Evolutionary conservation across 768 basidiomycete genomes (phyloP).

Genomic region (Holtermannia corniformis): DNA sequence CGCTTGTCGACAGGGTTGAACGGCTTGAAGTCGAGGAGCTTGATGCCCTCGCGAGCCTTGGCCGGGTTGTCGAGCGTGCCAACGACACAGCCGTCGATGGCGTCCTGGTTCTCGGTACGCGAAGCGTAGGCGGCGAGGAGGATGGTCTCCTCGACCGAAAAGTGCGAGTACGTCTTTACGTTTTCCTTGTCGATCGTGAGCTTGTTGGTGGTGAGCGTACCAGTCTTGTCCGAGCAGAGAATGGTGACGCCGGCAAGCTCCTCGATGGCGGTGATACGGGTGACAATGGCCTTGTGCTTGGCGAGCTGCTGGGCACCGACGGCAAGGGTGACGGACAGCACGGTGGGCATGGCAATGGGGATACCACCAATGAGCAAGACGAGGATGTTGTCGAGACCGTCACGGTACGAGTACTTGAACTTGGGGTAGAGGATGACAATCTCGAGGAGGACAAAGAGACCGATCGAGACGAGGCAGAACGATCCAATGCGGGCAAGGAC

Average conservation of each 20-base stretch:
- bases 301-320: constrained; percentile 98
- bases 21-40: constrained; percentile 95
- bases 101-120: constrained; percentile 98
- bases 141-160: constrained; percentile 81
- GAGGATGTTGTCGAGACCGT: constrained; percentile 92
- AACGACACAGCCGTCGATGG: constrained; percentile 84
- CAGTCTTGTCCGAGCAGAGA: constrained; percentile 97
- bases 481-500: constrained; percentile 96
- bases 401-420: constrained; percentile 82
- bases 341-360: constrained; percentile 99
- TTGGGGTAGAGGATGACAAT: constrained; percentile 88
- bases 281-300: constrained; percentile 99
- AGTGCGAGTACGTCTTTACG: constrained; percentile 80
- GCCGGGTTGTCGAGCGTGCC: constrained; percentile 60
- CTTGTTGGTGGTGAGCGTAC: constrained; percentile 98
- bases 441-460: constrained; percentile 88
- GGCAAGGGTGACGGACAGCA: constrained; percentile 93
- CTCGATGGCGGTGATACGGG: constrained; percentile 98
- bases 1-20: constrained; percentile 99
- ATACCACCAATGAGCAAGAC: constrained; percentile 99
- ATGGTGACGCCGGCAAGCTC: constrained; percentile 98
- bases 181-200: constrained; percentile 91
- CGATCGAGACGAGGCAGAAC: constrained; percentile 93
- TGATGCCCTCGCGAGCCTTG: constrained; percentile 82
- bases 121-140: constrained; percentile 92